Evolutionary conservation across 2,329 filamentous ascomycete genomes (phyloP).

Genomic region (Aspergillus luchuensis): DNA sequence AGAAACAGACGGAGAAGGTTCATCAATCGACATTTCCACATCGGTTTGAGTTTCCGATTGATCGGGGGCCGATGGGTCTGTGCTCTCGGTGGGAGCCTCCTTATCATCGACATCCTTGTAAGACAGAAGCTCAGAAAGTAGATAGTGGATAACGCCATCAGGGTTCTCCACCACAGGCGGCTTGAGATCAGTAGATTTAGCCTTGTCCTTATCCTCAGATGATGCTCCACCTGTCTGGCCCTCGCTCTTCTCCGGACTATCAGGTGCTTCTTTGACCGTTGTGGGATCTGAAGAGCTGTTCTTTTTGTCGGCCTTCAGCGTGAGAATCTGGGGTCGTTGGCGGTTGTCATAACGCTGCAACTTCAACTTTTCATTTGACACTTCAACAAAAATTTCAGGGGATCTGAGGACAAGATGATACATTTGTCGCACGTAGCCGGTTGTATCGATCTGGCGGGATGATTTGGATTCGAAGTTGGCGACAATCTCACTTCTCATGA

Average conservation of each 20-base stretch:
- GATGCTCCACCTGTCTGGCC: slow-evolving; percentile 23
- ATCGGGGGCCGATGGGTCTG: slow-evolving; percentile 34
- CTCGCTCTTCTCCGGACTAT: slow-evolving; percentile 34
- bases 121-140: slow-evolving; percentile 86
- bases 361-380: slow-evolving; percentile 81
- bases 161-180: slow-evolving; percentile 85
- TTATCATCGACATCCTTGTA: slow-evolving; percentile 93
- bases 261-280: slow-evolving; percentile 27
- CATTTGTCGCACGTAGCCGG: slow-evolving; percentile 72
- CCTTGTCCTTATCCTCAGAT: slow-evolving; percentile 36
- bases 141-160: slow-evolving; percentile 91
- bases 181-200: slow-evolving; percentile 71
- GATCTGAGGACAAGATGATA: slow-evolving; percentile 78
- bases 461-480: slow-evolving; percentile 67
- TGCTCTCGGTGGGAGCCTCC: slow-evolving; percentile 52
- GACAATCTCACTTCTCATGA: slow-evolving; percentile 88
- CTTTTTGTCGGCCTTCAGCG: slow-evolving; percentile 54
- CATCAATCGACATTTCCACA: slow-evolving; percentile 53
- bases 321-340: slow-evolving; percentile 55
- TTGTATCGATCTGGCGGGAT: slow-evolving; percentile 66
- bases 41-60: slow-evolving; percentile 44
- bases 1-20: slow-evolving; percentile 37
- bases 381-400: slow-evolving; percentile 82
- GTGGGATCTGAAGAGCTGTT: slow-evolving; percentile 26
- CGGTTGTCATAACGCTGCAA: slow-evolving; percentile 64